phyloP scores from a whole-genome alignment of 345 rosid genomes.

The Camelina laxa region DNA sequence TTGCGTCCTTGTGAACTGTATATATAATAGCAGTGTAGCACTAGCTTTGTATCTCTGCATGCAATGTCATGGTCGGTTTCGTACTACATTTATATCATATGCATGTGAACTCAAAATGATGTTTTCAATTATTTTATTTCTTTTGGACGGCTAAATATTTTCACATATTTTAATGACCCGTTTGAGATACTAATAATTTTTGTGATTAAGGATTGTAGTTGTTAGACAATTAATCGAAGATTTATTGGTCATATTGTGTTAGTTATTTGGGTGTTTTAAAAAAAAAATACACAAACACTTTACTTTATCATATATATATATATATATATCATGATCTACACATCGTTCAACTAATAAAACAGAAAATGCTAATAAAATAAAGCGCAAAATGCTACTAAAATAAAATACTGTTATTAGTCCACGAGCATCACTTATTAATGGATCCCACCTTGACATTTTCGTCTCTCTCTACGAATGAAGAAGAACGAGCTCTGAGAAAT shows the following conservation, averaged over 20 bases:
- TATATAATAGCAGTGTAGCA: not conserved
- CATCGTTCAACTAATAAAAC: not conserved
- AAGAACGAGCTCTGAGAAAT: not conserved
- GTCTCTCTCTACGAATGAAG: not conserved
- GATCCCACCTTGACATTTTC: not conserved
- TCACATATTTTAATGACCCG: not conserved
- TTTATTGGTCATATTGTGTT: not conserved
- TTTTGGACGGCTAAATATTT: not conserved
- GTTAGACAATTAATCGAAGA: not conserved
- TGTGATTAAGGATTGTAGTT: not conserved
- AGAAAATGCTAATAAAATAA: not conserved
- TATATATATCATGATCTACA: too few species aligned
- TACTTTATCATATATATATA: not conserved
- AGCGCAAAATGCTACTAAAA: not conserved
- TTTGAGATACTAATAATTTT: not conserved
- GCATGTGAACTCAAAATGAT: conserved; percentile 25
- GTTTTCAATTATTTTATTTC: not conserved
- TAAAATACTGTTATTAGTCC: not conserved
- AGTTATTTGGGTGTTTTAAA: not conserved
- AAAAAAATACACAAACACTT: not conserved
- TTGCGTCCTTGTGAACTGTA: conserved; percentile 24
- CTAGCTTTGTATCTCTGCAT: conserved; percentile 28
- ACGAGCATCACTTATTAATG: not conserved
- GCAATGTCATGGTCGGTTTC: conserved; percentile 30
- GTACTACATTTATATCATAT: conserved; percentile 1